Base-by-base conservation (phyloP, 2,329 filamentous ascomycete species). In the Madurella mycetomatis region DNA sequence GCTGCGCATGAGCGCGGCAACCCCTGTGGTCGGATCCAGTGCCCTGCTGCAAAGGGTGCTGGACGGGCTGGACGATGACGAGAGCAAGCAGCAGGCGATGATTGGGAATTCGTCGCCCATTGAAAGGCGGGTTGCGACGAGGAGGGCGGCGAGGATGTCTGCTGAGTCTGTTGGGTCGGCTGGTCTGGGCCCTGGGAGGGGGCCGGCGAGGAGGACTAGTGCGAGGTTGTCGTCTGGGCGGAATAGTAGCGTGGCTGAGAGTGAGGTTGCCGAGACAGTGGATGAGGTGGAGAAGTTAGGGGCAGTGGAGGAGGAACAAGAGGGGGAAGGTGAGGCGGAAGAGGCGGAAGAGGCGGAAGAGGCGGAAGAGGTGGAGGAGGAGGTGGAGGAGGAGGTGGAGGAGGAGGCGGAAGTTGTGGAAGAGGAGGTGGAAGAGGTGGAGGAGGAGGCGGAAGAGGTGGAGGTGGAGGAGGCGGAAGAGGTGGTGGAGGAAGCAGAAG, bases 31-130 rank as follows among this genome's bases (percentile, higher is more conserved):
- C 15, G 61, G 56, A 41, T 76, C 72, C 2, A 76, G 72, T 18
- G 66, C 70, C 0, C 70, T 72, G n/a, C 63, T 82, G 15, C 74
- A 77, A 43, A 67, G 71, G 50, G 66, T 72, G 0, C 51, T 78
- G 39, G 69, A 68, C 16, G 63, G 62, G 9, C 39, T 61, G 45
- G 57, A 61, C 18, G 62, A 58, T 5, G 44, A 56, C n/a, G 63
- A 18, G 3, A 66, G 59, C 17, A 62, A 58, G 55, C 64, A 48
- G 52, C 51, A 65, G 61, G 17, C 56, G 59, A 31, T 53, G 12
- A 71, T 69, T 12, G 64, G 67, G 19, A 72, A 44, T 16, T 64
- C 62, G 16, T 64, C 62, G 43, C 62, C 62, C 16, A 47, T 60
- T 31, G 61, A 62, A 57, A 53, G 62, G 41, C 19, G 52, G 52